A percentile compares a stretch with the other conserved stretches of the same genome.
These are phyloP conservation scores for Coprinopsis marcescibilis DNA, from an alignment of 768 basidiomycete genomes.

Conservation along the genomic window DNA sequence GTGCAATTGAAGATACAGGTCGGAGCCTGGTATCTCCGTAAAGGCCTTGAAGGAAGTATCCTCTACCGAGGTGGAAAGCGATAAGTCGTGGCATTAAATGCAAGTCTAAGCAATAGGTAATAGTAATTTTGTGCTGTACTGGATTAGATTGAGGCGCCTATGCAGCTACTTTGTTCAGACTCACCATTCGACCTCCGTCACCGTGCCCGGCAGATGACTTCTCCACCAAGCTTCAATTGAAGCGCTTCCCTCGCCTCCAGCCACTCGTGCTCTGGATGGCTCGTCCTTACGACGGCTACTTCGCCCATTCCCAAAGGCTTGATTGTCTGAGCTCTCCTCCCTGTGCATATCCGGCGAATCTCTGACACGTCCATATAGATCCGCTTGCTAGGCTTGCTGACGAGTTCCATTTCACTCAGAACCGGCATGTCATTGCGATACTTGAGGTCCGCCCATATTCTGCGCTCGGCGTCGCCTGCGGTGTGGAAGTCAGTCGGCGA, in stretches of 20 bases:
- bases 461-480: constrained; percentile 57
- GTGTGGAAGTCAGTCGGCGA: constrained; percentile 57
- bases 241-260: constrained; percentile 92
- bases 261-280: constrained; percentile 71
- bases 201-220: constrained; percentile 79
- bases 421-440: constrained; percentile 89
- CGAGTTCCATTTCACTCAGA: constrained; percentile 68
- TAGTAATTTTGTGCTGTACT: not conserved
- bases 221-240: constrained; percentile 69
- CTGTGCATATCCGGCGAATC: constrained; percentile 73
- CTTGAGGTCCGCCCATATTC: constrained; percentile 94
- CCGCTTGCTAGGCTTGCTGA: constrained; percentile 79
- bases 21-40: too few relatives aligned
- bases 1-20: too few relatives aligned
- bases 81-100: too few relatives aligned
- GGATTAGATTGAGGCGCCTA: not conserved
- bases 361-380: constrained; percentile 72
- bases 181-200: constrained; percentile 16
- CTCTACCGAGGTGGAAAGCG: too few relatives aligned
- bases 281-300: constrained; percentile 78
- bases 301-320: constrained; percentile 89
- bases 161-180: not conserved
- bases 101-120: not conserved
- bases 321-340: constrained; percentile 73
- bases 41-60: too few relatives aligned